These are phyloP conservation scores for Agaricus blazei DNA, from an alignment of 768 basidiomycete genomes.

Conservation along the genomic window DNA sequence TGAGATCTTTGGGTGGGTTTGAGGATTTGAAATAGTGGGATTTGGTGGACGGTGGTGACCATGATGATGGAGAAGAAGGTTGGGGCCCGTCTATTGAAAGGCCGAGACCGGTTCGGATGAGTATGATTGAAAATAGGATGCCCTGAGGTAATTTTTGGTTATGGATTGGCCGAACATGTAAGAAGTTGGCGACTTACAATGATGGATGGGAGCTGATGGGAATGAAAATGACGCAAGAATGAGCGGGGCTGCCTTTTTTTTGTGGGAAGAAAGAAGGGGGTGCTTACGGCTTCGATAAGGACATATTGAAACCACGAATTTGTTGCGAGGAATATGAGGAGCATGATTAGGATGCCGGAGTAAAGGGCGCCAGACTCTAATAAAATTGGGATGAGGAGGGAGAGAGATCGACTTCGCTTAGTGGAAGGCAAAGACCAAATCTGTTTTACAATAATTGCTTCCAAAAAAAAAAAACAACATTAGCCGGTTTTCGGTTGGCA, in stretches of 20 bases:
- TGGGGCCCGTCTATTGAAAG: slow-evolving; percentile 12
- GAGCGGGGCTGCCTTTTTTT: not conserved
- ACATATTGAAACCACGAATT: slow-evolving; percentile 28
- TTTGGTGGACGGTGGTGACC: not conserved
- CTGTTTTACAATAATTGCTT: slow-evolving; percentile 2
- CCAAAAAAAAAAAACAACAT: not conserved
- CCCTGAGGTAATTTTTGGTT: slow-evolving; percentile 16
- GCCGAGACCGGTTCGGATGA: slow-evolving; percentile 28
- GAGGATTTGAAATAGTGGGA: not conserved
- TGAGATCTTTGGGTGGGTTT: not conserved
- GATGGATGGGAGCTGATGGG: not conserved
- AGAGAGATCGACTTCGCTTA: slow-evolving; percentile 11
- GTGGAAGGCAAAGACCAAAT: not conserved
- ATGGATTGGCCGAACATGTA: not conserved
- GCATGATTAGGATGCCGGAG: slow-evolving; percentile 22
- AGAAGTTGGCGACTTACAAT: not conserved
- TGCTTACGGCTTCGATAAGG: slow-evolving; percentile 25
- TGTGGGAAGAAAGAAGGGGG: not conserved
- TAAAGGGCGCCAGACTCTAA: slow-evolving; percentile 30
- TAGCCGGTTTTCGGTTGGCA: not conserved
- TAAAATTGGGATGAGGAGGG: slow-evolving; percentile 23
- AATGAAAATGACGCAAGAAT: too few relatives aligned
- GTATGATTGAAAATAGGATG: slow-evolving; percentile 31
- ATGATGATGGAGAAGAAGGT: too few relatives aligned
- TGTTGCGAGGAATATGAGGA: slow-evolving; percentile 24